Conservation (phyloP, 208 protist species). For the Trypanosoma scelopori region DNA sequence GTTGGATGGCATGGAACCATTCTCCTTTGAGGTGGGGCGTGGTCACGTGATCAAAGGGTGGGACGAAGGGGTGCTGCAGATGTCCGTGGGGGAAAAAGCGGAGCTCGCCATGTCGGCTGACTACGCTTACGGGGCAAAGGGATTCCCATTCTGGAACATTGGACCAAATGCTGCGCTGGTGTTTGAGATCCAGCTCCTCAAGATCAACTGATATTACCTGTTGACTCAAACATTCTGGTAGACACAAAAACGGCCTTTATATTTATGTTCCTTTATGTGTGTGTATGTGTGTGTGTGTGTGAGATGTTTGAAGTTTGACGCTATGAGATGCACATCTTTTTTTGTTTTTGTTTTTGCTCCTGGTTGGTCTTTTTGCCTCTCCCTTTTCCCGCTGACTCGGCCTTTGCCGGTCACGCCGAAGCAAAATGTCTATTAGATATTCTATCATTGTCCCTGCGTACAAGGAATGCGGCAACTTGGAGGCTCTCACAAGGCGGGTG, state of each 20-base stretch:
- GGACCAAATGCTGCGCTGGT: conserved; percentile 70
- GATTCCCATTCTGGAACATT: conserved; percentile 91
- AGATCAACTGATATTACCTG: conserved; percentile 38
- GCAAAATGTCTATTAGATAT: conserved; percentile 43
- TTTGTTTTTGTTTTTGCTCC: no score
- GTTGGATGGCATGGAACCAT: conserved; percentile 80
- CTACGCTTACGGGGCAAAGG: conserved; percentile 83
- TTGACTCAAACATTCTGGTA: no score
- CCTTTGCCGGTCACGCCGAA: neutral
- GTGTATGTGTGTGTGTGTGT: neutral
- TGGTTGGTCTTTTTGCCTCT: conserved; percentile 1
- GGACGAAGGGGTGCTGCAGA: conserved; percentile 93
- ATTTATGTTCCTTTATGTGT: neutral
- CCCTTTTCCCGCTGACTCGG: neutral
- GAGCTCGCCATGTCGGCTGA: conserved; percentile 80
- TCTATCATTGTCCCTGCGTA: conserved; percentile 86
- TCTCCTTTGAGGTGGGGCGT: conserved; percentile 89
- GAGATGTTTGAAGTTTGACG: no score
- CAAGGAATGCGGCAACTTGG: conserved; percentile 84
- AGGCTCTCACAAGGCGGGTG: conserved; percentile 68
- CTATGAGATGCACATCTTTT: no score
- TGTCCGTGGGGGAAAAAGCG: conserved; percentile 77
- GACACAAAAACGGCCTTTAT: no score
- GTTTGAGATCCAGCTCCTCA: conserved; percentile 91
- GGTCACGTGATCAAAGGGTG: conserved; percentile 95